These are phyloP conservation scores for Gentiana macrophylla DNA, from an alignment of 257 asterid genomes.

Conservation along the genomic window DNA sequence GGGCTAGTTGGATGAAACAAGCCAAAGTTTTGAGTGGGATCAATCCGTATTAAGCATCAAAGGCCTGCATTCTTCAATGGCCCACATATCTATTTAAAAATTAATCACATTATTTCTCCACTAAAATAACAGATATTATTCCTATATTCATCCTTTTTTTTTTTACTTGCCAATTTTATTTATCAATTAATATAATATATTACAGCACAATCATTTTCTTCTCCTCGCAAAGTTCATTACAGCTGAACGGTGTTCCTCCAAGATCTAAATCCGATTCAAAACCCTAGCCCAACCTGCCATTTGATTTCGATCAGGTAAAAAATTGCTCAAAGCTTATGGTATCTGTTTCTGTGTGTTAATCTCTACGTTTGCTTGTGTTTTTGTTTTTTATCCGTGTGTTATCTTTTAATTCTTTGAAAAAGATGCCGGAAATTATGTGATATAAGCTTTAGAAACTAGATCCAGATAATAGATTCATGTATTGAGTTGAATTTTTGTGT, in stretches of 20 bases:
- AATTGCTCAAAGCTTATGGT: neutral
- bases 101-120: too few species aligned
- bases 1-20: too few species aligned
- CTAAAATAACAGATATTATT: too few species aligned
- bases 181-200: too few species aligned
- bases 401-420: neutral
- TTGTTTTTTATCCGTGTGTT: neutral
- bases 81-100: too few species aligned
- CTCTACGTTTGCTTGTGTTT: neutral
- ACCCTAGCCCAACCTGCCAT: conserved; percentile 10
- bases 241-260: neutral
- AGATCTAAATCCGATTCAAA: conserved; percentile 9
- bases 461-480: conserved; percentile 4
- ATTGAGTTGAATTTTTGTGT: neutral
- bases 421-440: neutral
- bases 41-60: too few species aligned
- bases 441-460: conserved; percentile 2
- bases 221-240: neutral
- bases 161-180: too few species aligned
- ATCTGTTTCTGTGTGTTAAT: neutral
- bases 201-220: neutral
- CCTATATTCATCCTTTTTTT: too few species aligned
- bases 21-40: too few species aligned
- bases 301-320: conserved; percentile 5
- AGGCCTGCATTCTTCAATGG: too few species aligned